phyloP scores from a whole-genome alignment of 805 yeast species.

The Komagataella mondaviorum region DNA sequence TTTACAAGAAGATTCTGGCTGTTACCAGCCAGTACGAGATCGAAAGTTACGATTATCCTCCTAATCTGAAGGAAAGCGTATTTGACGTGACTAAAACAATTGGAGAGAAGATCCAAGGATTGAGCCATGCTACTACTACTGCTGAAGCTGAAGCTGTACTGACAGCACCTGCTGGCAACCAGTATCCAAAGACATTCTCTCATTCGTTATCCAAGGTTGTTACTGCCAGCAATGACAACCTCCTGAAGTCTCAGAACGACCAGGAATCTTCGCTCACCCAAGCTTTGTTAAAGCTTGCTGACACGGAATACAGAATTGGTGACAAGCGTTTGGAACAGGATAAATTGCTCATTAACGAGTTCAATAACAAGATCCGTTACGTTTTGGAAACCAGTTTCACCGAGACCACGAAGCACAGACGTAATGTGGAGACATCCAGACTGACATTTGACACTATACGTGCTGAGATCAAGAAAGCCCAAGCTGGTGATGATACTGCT shows the following conservation, averaged over 20 bases:
- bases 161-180: slow-evolving; percentile 17
- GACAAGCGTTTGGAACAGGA: slow-evolving; percentile 62
- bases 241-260: neutral
- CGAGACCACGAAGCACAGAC: slow-evolving; percentile 46
- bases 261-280: slow-evolving; percentile 24
- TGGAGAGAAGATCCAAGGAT: slow-evolving; percentile 40
- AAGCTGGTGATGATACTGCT: slow-evolving; percentile 20
- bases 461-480: slow-evolving; percentile 32
- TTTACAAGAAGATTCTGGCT: slow-evolving; percentile 37
- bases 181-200: slow-evolving; percentile 56
- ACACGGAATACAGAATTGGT: slow-evolving; percentile 49
- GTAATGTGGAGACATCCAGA: slow-evolving; percentile 57
- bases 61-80: slow-evolving; percentile 56
- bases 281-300: slow-evolving; percentile 40
- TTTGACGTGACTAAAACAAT: slow-evolving; percentile 46
- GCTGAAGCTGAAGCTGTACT: slow-evolving; percentile 53
- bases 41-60: slow-evolving; percentile 75
- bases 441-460: slow-evolving; percentile 58
- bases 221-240: slow-evolving; percentile 25
- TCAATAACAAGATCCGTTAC: slow-evolving; percentile 41
- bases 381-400: slow-evolving; percentile 45
- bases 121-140: slow-evolving; percentile 51
- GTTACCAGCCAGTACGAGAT: slow-evolving; percentile 55
- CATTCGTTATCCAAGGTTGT: slow-evolving; percentile 56
- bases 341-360: slow-evolving; percentile 39